phyloP scores from a whole-genome alignment of 441 rosid species.

The Pelargonium citronellum region DNA sequence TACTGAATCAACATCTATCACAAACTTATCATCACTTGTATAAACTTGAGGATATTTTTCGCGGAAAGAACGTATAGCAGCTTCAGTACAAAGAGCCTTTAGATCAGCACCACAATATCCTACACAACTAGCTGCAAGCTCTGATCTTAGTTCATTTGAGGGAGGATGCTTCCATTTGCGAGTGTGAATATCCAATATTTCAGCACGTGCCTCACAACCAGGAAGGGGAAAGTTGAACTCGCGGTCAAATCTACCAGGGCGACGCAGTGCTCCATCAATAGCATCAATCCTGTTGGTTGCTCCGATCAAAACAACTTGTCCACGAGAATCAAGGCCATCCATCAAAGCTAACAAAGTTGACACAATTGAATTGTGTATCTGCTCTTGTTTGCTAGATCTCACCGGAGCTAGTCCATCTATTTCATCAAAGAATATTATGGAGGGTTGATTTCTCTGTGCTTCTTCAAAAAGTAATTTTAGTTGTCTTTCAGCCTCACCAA shows the following conservation, averaged over 20 bases:
- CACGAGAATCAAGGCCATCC: conserved; percentile 99
- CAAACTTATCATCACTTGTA: conserved; percentile 91
- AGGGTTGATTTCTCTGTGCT: conserved; percentile 97
- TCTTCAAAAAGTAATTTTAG: conserved; percentile 94
- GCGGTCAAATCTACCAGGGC: conserved; percentile 99
- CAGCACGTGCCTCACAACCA: conserved; percentile 95
- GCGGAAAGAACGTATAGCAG: conserved; percentile 98
- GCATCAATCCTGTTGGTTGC: conserved; percentile 99
- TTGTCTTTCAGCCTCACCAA: conserved; percentile 99
- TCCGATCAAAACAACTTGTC: conserved; percentile 99
- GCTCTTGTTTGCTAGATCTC: conserved; percentile 99
- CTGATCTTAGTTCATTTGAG: conserved; percentile 67
- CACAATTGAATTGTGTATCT: conserved; percentile 97
- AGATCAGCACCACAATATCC: conserved; percentile 99
- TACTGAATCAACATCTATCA: conserved; percentile 91
- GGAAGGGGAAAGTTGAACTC: conserved; percentile 98
- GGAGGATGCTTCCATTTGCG: conserved; percentile 98
- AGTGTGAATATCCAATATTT: conserved; percentile 93
- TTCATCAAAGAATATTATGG: conserved; percentile 97
- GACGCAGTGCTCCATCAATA: conserved; percentile 98
- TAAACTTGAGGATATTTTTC: conserved; percentile 99
- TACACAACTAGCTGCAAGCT: conserved; percentile 96
- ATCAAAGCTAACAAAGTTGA: conserved; percentile 97
- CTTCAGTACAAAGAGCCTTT: conserved; percentile 96
- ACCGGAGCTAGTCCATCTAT: conserved; percentile 99